Conservation (phyloP, 352 stramenopile genomes). For the Phytophthora sp. region DNA sequence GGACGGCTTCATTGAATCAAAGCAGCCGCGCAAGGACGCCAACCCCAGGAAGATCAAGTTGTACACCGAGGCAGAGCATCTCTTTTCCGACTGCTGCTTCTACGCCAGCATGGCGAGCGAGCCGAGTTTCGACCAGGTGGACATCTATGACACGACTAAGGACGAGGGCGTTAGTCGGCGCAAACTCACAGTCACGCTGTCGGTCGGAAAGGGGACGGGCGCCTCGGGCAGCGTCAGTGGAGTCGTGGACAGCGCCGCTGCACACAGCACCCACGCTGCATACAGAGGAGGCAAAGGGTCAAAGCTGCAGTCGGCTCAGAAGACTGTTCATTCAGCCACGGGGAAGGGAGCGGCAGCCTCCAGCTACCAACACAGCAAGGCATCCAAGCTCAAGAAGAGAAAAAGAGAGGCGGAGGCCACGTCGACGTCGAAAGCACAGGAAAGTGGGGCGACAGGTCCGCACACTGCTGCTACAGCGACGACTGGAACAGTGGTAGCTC, state of each 20-base stretch:
- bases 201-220: conserved; percentile 36
- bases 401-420: conserved; percentile 43
- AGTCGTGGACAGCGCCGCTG: conserved; percentile 15
- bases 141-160: conserved; percentile 46
- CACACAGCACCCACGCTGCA: conserved; percentile 4
- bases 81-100: conserved; percentile 81
- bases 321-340: conserved; percentile 13
- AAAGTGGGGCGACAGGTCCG: conserved; percentile 16
- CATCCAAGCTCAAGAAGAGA: conserved; percentile 62
- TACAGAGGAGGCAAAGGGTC: conserved; percentile 35
- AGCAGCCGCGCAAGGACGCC: conserved; percentile 77
- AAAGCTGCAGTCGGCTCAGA: conserved; percentile 36
- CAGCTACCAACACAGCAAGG: conserved; percentile 42
- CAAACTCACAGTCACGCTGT: conserved; percentile 56
- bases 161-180: conserved; percentile 42
- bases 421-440: conserved; percentile 19
- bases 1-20: conserved; percentile 88
- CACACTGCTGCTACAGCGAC: conserved; percentile 3
- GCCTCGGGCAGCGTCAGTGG: conserved; percentile 7
- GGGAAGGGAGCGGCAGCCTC: conserved; percentile 31
- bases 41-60: conserved; percentile 82
- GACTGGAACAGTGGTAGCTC: conserved; percentile 1
- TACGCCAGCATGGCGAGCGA: conserved; percentile 62
- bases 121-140: conserved; percentile 59
- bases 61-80: conserved; percentile 77